Conservation (phyloP, 2,329 filamentous ascomycete genomes). For the Neonectria hederae region DNA sequence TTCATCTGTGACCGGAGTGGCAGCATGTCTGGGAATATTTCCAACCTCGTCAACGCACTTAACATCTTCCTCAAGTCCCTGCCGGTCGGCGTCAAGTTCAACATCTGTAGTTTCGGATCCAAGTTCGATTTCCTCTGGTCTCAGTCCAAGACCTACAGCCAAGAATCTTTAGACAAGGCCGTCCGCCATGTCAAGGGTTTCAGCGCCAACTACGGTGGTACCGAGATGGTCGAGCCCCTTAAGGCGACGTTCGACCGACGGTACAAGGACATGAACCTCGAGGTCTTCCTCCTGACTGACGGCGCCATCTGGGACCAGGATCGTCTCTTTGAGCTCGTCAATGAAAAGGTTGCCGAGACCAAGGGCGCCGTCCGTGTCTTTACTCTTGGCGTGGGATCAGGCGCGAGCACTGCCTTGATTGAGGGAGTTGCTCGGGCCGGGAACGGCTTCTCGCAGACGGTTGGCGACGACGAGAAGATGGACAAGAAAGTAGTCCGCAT, state of each 20-base stretch:
- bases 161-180: conserved; percentile 55
- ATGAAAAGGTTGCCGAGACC: conserved; percentile 50
- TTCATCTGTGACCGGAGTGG: conserved; percentile 79
- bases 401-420: conserved; percentile 61
- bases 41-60: conserved; percentile 63
- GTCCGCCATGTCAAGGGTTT: conserved; percentile 54
- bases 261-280: conserved; percentile 58
- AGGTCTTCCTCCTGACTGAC: conserved; percentile 66
- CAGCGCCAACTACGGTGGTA: conserved; percentile 60
- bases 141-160: conserved; percentile 57
- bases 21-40: conserved; percentile 68
- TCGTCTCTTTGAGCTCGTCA: conserved; percentile 56
- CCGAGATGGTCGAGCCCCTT: conserved; percentile 60
- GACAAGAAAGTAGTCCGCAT: conserved; percentile 76
- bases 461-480: conserved; percentile 70
- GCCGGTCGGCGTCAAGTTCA: conserved; percentile 71
- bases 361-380: conserved; percentile 61
- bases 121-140: conserved; percentile 57
- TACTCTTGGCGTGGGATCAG: conserved; percentile 62
- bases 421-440: conserved; percentile 65
- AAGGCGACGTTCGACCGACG: conserved; percentile 54
- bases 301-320: conserved; percentile 63
- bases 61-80: conserved; percentile 73
- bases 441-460: conserved; percentile 69
- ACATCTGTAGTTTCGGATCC: conserved; percentile 74